Percentiles rank a stretch among this genome's conserved stretches.
These are phyloP conservation scores for Penicillium sp. DNA, from an alignment of 2,329 filamentous ascomycete genomes.

Conservation along the genomic window DNA sequence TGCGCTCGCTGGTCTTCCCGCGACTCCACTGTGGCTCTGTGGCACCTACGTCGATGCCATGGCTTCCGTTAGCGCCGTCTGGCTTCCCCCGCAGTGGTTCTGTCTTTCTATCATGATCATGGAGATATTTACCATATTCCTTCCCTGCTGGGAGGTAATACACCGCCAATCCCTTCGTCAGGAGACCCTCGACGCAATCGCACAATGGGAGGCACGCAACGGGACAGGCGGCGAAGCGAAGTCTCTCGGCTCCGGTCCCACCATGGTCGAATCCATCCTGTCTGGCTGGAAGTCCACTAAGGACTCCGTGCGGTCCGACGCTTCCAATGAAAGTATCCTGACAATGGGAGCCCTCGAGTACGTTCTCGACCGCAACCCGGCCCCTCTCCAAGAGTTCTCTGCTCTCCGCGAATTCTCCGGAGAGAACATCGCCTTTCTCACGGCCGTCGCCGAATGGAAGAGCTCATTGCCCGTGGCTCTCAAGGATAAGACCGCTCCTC, in stretches of 20 bases:
- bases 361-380: conserved; percentile 48
- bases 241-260: conserved; percentile 31
- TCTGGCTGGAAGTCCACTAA: conserved; percentile 30
- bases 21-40: conserved; percentile 66
- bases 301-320: conserved; percentile 39
- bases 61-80: conserved; percentile 55
- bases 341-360: conserved; percentile 65
- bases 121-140: conserved; percentile 64
- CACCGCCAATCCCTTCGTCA: conserved; percentile 34
- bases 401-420: conserved; percentile 68
- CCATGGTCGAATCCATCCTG: conserved; percentile 31
- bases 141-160: conserved; percentile 61
- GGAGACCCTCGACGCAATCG: conserved; percentile 39
- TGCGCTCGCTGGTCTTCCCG: conserved; percentile 55
- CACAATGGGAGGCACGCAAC: conserved; percentile 40
- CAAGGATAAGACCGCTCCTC: conserved; percentile 11
- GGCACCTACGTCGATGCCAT: conserved; percentile 57
- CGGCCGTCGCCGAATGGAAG: conserved; percentile 60
- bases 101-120: conserved; percentile 63
- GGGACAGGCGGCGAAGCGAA: conserved; percentile 26
- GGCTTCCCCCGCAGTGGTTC: conserved; percentile 63
- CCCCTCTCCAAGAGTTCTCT: conserved; percentile 61
- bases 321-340: conserved; percentile 51
- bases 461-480: conserved; percentile 22
- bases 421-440: conserved; percentile 70